Percentiles rank a stretch among this genome's conserved stretches.
phyloP scores from a whole-genome alignment of 352 stramenopile species.

The Phytopythium delawarense region DNA sequence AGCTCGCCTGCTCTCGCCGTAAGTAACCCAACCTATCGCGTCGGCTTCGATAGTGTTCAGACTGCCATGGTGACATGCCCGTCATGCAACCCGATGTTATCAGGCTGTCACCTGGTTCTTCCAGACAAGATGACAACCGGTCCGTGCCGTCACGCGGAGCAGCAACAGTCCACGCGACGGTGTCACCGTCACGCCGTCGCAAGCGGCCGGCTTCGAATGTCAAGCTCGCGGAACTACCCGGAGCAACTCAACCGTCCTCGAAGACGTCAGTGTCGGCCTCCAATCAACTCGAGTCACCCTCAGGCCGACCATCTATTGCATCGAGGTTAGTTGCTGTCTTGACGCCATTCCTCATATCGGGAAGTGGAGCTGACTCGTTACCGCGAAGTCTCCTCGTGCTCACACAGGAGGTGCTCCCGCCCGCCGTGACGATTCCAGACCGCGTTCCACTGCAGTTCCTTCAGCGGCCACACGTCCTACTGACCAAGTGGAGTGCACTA shows the following conservation, averaged over 20 bases:
- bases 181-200: background rate
- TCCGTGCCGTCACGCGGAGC: background rate
- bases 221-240: background rate
- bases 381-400: background rate
- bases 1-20: conserved; percentile 40
- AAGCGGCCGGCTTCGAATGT: background rate
- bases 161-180: background rate
- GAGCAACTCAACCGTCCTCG: background rate
- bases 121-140: background rate
- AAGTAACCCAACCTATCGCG: conserved; percentile 9
- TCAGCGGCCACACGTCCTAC: conserved; percentile 38
- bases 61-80: background rate
- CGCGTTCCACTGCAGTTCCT: conserved; percentile 67
- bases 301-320: conserved; percentile 3
- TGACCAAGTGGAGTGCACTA: conserved; percentile 67
- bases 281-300: background rate
- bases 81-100: background rate
- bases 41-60: background rate
- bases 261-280: background rate
- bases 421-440: conserved; percentile 7
- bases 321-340: background rate
- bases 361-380: background rate
- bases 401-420: background rate
- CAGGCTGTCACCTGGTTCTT: background rate
- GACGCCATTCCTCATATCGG: background rate